These are phyloP conservation scores for Eugenia klotzschiana DNA, from an alignment of 441 rosid species.

Conservation along the genomic window DNA sequence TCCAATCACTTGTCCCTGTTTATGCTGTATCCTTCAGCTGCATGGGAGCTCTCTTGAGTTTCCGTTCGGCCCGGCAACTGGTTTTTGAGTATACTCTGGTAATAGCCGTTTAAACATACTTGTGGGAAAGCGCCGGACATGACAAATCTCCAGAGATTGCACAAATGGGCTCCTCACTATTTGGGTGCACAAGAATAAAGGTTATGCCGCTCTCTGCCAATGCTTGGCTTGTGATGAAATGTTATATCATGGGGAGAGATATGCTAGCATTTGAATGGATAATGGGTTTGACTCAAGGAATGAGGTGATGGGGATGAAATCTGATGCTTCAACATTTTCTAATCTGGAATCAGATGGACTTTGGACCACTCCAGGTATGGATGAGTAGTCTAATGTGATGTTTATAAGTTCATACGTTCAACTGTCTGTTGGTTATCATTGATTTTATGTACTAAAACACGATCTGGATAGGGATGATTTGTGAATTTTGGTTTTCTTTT, in stretches of 20 bases:
- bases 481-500: background rate
- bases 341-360: background rate
- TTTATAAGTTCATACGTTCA: background rate
- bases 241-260: background rate
- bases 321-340: background rate
- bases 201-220: background rate
- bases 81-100: background rate
- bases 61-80: background rate
- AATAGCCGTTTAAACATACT: background rate
- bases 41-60: background rate
- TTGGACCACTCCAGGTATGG: background rate
- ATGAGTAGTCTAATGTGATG: background rate
- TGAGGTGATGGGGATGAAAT: background rate
- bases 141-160: background rate
- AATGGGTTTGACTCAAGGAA: background rate
- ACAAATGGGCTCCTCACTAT: background rate
- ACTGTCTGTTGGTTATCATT: background rate
- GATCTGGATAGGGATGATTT: background rate
- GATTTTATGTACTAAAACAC: background rate
- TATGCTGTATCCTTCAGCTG: background rate
- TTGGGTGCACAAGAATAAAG: background rate
- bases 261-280: background rate
- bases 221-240: background rate
- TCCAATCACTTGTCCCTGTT: background rate
- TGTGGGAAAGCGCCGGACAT: background rate